Percentiles rank a stretch among this genome's conserved stretches.
phyloP scores from a whole-genome alignment of 495 filamentous ascomycete genomes.

The Cercophora sp. region DNA sequence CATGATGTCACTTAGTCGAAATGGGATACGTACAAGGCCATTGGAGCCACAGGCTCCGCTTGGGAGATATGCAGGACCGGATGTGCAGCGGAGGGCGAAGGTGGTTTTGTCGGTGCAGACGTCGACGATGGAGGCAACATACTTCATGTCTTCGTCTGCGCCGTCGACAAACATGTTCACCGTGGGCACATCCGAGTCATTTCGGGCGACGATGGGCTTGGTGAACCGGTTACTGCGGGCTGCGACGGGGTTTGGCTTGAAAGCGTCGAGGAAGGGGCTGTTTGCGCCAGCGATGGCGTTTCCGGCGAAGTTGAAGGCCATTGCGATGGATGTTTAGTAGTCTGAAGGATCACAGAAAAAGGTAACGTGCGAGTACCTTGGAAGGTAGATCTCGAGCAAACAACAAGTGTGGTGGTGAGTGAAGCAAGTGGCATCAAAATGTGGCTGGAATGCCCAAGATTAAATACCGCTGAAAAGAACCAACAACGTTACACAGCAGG shows the following conservation, averaged over 20 bases:
- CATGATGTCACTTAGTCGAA: too few species aligned
- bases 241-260: neutral
- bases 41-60: neutral
- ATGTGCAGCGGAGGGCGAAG: neutral
- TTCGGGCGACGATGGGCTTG: neutral
- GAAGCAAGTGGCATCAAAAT: too few species aligned
- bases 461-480: too few species aligned
- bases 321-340: neutral
- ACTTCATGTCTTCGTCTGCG: neutral
- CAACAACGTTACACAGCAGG: too few species aligned
- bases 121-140: constrained; percentile 1
- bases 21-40: neutral
- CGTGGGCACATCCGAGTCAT: neutral
- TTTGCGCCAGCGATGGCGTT: neutral
- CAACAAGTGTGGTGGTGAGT: too few species aligned
- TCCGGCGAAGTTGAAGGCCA: constrained; percentile 1
- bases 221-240: neutral
- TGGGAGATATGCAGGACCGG: neutral
- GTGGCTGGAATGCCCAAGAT: too few species aligned
- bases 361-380: neutral
- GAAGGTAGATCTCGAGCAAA: too few species aligned
- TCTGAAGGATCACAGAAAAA: neutral
- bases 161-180: constrained; percentile 1
- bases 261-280: neutral
- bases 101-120: neutral